phyloP scores from a whole-genome alignment of 768 basidiomycete species.

The Mycena metata region DNA sequence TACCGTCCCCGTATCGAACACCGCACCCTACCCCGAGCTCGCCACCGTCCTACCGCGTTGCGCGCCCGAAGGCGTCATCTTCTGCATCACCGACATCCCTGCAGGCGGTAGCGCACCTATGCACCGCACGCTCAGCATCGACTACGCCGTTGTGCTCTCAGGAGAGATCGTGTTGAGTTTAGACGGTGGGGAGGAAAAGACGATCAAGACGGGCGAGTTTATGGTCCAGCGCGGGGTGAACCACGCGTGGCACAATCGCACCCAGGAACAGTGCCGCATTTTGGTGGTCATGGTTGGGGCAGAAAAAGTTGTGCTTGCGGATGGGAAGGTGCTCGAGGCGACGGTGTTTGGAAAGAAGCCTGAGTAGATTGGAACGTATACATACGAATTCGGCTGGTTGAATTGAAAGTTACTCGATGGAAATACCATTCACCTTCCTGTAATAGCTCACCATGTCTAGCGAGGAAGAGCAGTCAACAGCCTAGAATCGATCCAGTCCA shows the following conservation, averaged over 20 bases:
- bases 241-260: conserved; percentile 32
- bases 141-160: conserved; percentile 34
- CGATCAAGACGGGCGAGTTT: conserved; percentile 29
- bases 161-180: conserved; percentile 31
- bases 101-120: conserved; percentile 27
- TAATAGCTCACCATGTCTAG: no score
- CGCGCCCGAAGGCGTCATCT: conserved; percentile 23
- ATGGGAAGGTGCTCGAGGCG: conserved; percentile 25
- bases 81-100: conserved; percentile 25
- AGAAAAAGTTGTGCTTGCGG: conserved; percentile 30
- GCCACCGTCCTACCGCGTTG: conserved; percentile 20
- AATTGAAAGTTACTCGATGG: no score
- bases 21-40: conserved; percentile 24
- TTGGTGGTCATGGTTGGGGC: conserved; percentile 23
- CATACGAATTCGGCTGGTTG: no score
- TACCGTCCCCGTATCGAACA: conserved; percentile 31
- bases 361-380: neutral
- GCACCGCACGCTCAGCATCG: conserved; percentile 35
- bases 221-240: conserved; percentile 33
- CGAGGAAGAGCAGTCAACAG: no score
- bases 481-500: no score
- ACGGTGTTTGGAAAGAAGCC: conserved; percentile 33
- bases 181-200: conserved; percentile 31
- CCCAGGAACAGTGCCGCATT: conserved; percentile 27
- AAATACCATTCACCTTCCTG: no score